Percentiles rank a stretch among this genome's conserved stretches.
phyloP scores from a whole-genome alignment of 2,329 filamentous ascomycete species.

The Ciborinia camelliae region DNA sequence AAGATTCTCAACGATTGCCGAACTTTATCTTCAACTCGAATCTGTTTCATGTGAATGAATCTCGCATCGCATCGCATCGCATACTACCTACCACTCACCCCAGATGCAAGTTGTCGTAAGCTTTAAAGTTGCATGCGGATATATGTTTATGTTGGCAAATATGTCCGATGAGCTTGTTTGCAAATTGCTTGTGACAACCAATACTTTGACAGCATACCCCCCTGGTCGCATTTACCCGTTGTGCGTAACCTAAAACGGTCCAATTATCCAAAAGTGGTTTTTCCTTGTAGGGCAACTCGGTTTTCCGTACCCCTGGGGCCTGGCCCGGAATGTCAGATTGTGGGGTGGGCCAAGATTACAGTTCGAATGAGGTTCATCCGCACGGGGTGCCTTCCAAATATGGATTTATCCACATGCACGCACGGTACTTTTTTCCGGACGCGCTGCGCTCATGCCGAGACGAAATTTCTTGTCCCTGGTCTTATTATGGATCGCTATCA shows the following conservation, averaged over 20 bases:
- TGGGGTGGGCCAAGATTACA: neutral
- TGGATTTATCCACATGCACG: neutral
- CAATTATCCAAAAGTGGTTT: neutral
- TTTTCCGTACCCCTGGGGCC: neutral
- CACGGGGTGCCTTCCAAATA: conserved; percentile 1
- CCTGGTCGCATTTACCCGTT: neutral
- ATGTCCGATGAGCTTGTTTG: neutral
- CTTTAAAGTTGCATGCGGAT: neutral
- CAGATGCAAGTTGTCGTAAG: too few species aligned
- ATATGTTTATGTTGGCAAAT: too few species aligned
- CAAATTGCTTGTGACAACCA: neutral
- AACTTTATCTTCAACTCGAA: too few species aligned
- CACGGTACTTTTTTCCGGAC: neutral
- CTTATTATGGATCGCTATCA: neutral
- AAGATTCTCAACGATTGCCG: too few species aligned
- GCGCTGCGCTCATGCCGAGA: too few species aligned
- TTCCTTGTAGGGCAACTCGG: neutral
- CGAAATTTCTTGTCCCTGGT: neutral
- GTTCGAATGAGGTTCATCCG: neutral
- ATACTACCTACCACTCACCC: too few species aligned
- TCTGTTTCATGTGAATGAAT: too few species aligned
- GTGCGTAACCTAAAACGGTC: neutral
- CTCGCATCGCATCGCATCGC: too few species aligned
- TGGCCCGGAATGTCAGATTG: conserved; percentile 1
- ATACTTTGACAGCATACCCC: neutral